Conservation (phyloP, 257 asterid genomes). For the Handroanthus guayacan region DNA sequence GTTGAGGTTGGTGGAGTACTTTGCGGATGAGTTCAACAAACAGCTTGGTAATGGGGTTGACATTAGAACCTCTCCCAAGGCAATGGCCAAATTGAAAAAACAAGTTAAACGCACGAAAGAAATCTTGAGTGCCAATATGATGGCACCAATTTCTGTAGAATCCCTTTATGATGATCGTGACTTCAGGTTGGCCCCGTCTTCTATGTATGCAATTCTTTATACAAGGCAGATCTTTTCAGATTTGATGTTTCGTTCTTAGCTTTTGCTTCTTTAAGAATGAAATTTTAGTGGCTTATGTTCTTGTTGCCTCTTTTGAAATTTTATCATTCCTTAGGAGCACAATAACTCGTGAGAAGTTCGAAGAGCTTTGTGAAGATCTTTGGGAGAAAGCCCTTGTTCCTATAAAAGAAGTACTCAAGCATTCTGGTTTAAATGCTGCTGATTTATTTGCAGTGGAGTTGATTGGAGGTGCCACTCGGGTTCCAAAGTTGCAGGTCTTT, state of each 20-base stretch:
- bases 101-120: slow-evolving; percentile 98
- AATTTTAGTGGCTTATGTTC: neutral
- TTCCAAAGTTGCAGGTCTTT: slow-evolving; percentile 94
- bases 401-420: slow-evolving; percentile 73
- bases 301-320: slow-evolving; percentile 12
- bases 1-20: slow-evolving; percentile 86
- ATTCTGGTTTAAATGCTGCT: slow-evolving; percentile 75
- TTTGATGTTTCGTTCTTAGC: neutral
- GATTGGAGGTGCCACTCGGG: slow-evolving; percentile 99
- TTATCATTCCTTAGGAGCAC: slow-evolving; percentile 71
- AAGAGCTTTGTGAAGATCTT: slow-evolving; percentile 89
- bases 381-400: slow-evolving; percentile 93
- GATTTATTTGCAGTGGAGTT: slow-evolving; percentile 94
- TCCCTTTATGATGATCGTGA: slow-evolving; percentile 89
- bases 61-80: slow-evolving; percentile 81
- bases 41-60: slow-evolving; percentile 86
- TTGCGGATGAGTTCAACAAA: slow-evolving; percentile 90
- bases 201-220: slow-evolving; percentile 1
- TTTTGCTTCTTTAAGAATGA: no score
- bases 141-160: slow-evolving; percentile 96
- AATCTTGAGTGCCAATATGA: slow-evolving; percentile 91
- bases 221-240: slow-evolving; percentile 15
- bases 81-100: slow-evolving; percentile 97
- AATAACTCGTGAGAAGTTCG: slow-evolving; percentile 93
- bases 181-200: slow-evolving; percentile 66